These are phyloP conservation scores for Ophiocordyceps camponoti-rufipedis DNA, from an alignment of 2,329 filamentous ascomycete species.

Conservation along the genomic window DNA sequence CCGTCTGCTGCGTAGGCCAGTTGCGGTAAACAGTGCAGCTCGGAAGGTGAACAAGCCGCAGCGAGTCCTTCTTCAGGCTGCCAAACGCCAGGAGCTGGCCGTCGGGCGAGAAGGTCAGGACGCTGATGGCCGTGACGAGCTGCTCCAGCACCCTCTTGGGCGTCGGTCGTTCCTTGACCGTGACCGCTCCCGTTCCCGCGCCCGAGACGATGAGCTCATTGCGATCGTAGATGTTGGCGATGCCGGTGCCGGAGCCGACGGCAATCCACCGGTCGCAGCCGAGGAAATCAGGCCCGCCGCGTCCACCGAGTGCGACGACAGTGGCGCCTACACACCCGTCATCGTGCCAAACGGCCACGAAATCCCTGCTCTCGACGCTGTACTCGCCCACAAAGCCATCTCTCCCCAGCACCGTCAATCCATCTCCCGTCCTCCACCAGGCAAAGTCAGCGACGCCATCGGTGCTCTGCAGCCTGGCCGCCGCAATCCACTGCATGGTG, in stretches of 20 bases:
- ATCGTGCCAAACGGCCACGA: conserved; percentile 73
- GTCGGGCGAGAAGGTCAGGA: conserved; percentile 68
- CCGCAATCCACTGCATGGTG: conserved; percentile 75
- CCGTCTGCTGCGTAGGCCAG: conserved; percentile 86
- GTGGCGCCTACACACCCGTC: conserved; percentile 79
- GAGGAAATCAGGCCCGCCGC: conserved; percentile 37
- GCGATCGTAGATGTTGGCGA: conserved; percentile 89
- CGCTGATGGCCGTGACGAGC: conserved; percentile 68
- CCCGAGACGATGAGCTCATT: conserved; percentile 33
- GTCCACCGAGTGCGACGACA: conserved; percentile 60
- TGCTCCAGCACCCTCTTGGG: conserved; percentile 66
- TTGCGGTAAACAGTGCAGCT: conserved; percentile 90
- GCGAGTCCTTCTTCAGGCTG: conserved; percentile 73
- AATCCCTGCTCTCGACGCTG: conserved; percentile 47
- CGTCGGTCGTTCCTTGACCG: conserved; percentile 47
- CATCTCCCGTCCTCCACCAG: conserved; percentile 78
- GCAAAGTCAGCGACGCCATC: conserved; percentile 78
- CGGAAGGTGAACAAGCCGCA: conserved; percentile 76
- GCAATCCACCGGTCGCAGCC: conserved; percentile 82
- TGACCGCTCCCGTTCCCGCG: conserved; percentile 20
- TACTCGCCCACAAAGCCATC: conserved; percentile 87
- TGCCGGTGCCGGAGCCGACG: conserved; percentile 68
- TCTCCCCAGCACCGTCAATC: conserved; percentile 66
- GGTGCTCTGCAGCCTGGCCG: conserved; percentile 63
- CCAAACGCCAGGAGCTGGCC: conserved; percentile 79